Evolutionary conservation across 2,329 filamentous ascomycete genomes (phyloP).

Genomic region (Penicillium psychrosexuale): DNA sequence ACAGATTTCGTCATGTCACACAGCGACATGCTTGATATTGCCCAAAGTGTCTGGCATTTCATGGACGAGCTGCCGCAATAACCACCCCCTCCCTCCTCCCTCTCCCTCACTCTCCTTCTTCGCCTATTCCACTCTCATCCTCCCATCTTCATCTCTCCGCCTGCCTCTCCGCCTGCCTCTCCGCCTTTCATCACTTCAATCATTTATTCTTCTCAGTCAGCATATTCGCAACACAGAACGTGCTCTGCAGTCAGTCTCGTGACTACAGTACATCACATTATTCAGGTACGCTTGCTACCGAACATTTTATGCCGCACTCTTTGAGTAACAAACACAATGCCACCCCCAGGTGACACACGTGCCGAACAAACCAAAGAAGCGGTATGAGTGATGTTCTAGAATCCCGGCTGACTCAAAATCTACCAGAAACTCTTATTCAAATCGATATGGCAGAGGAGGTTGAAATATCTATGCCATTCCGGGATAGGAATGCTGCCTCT

Average conservation of each 20-base stretch:
- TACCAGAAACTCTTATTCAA: background rate
- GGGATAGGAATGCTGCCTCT: background rate
- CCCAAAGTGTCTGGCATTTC: too few relatives aligned
- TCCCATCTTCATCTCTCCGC: background rate
- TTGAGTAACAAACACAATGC: background rate
- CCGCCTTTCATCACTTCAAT: background rate
- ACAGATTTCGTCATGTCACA: too few relatives aligned
- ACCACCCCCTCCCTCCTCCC: background rate
- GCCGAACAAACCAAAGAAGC: background rate
- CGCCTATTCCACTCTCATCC: background rate
- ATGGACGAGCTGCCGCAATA: too few relatives aligned
- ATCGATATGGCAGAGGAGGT: background rate
- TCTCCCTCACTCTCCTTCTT: background rate
- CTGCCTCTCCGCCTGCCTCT: too few relatives aligned
- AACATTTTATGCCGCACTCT: background rate
- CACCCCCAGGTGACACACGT: background rate
- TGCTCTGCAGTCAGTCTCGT: background rate
- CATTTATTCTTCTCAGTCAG: background rate
- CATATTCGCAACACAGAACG: background rate
- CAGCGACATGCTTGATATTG: too few relatives aligned
- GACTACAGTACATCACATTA: background rate
- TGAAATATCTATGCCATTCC: background rate
- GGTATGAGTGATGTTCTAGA: background rate
- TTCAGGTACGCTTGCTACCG: background rate
- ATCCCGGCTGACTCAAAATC: background rate